phyloP scores from a whole-genome alignment of 257 asterid species.

The Przewalskia tangutica region DNA sequence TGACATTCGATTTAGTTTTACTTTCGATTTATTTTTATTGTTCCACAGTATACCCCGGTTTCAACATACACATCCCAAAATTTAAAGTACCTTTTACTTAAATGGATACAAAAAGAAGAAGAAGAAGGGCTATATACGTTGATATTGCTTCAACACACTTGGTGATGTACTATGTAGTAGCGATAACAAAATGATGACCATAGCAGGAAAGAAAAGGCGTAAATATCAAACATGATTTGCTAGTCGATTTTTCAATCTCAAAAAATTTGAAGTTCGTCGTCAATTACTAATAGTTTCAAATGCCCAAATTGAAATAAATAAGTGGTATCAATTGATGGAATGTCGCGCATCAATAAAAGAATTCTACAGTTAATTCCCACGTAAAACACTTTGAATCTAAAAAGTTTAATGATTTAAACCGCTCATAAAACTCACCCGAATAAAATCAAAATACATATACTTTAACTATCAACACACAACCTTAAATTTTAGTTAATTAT shows the following conservation, averaged over 20 bases:
- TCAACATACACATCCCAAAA: neutral
- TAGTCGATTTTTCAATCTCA: neutral
- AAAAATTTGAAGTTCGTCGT: neutral
- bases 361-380: neutral
- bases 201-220: no score
- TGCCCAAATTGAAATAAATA: neutral
- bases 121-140: no score
- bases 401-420: neutral
- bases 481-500: neutral
- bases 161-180: neutral
- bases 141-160: neutral
- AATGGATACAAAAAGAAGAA: no score
- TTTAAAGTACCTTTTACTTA: neutral
- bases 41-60: no score
- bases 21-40: no score
- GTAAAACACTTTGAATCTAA: neutral
- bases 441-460: neutral
- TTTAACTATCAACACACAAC: neutral
- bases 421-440: neutral
- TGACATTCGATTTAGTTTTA: no score
- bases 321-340: neutral
- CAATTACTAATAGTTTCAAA: neutral
- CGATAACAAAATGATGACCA: neutral
- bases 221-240: neutral
- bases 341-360: neutral